phyloP scores from a whole-genome alignment of 2,329 filamentous ascomycete genomes.

The Colletotrichum sp. region DNA sequence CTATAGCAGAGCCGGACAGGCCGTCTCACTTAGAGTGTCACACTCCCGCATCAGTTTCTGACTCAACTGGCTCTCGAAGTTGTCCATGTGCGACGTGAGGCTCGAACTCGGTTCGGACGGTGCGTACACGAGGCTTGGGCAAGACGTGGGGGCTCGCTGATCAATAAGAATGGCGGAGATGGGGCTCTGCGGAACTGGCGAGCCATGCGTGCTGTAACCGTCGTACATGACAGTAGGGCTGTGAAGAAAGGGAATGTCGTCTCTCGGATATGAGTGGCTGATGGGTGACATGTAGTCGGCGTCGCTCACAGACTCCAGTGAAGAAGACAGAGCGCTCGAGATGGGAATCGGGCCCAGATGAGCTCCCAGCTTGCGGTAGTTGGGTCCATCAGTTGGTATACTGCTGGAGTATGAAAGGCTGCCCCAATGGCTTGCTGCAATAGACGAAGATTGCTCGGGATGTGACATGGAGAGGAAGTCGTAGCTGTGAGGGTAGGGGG shows the following conservation, averaged over 20 bases:
- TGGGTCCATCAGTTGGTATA: conserved; percentile 42
- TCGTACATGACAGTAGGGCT: conserved; percentile 63
- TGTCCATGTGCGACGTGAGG: conserved; percentile 63
- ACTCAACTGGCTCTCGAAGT: conserved; percentile 60
- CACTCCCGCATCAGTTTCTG: conserved; percentile 60
- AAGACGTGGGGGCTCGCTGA: conserved; percentile 61
- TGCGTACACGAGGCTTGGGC: conserved; percentile 65
- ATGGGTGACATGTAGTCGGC: conserved; percentile 68
- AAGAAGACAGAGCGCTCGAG: conserved; percentile 56
- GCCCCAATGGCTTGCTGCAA: conserved; percentile 47
- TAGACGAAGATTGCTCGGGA: conserved; percentile 44
- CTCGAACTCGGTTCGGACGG: conserved; percentile 66
- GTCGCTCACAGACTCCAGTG: conserved; percentile 65
- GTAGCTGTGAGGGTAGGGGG: conserved; percentile 43
- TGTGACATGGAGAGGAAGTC: conserved; percentile 59
- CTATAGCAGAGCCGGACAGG: conserved; percentile 22
- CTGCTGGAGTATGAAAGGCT: conserved; percentile 52
- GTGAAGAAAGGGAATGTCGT: conserved; percentile 55
- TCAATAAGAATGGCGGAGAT: conserved; percentile 60
- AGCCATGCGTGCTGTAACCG: conserved; percentile 56
- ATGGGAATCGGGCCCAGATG: conserved; percentile 46
- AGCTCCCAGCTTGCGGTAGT: conserved; percentile 48
- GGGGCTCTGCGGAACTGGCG: conserved; percentile 61
- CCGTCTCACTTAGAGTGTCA: conserved; percentile 58
- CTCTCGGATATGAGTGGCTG: conserved; percentile 59